Conservation (phyloP, 1,284 basidiomycete species). For the Meripilus lineatus region DNA sequence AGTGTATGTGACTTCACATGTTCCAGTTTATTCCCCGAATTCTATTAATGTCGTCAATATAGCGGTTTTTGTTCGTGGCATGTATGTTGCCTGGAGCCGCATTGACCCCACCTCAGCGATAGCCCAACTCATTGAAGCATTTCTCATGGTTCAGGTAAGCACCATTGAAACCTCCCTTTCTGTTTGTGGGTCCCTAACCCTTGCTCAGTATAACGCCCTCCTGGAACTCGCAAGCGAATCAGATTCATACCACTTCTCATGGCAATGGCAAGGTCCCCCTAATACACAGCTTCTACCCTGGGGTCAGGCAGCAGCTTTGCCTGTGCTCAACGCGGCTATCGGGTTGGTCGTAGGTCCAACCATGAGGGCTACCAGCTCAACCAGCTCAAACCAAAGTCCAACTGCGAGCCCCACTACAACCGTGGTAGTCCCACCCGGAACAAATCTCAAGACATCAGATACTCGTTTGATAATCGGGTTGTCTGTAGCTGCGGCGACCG, state of each 20-base stretch:
- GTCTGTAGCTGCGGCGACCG: no score
- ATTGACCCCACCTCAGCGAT: neutral
- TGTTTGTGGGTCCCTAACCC: no score
- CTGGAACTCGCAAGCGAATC: no score
- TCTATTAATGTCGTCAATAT: neutral
- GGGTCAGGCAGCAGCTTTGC: constrained; percentile 7
- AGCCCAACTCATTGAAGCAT: constrained; percentile 4
- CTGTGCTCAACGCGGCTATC: constrained; percentile 5
- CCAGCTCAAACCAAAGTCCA: no score
- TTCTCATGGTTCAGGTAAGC: constrained; percentile 7
- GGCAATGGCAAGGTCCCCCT: constrained; percentile 8
- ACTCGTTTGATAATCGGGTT: no score
- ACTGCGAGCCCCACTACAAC: no score
- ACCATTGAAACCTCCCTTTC: no score
- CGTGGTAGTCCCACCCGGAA: no score
- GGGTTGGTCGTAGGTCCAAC: neutral
- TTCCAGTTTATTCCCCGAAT: neutral
- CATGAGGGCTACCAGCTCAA: no score
- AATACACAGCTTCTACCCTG: neutral
- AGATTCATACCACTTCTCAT: neutral
- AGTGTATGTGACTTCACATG: neutral
- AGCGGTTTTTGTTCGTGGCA: constrained; percentile 6
- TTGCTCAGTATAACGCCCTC: no score
- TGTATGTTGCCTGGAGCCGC: constrained; percentile 6
- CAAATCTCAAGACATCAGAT: no score